Evolutionary conservation across 176 grass and related monocot genomes (phyloP).

Genomic region (Ananas comosus): DNA sequence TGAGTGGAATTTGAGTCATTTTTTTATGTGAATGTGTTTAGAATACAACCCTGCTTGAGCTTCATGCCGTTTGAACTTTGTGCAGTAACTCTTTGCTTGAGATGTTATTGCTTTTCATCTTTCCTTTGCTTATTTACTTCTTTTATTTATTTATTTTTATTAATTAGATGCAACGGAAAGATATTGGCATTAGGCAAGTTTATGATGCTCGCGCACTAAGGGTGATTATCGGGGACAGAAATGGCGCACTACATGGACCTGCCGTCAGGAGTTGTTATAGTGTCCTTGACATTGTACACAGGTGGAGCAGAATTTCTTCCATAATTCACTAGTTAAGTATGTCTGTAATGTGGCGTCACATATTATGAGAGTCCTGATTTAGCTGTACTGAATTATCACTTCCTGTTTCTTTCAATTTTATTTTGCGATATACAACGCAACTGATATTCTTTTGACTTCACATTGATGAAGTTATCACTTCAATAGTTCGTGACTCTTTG

Average conservation of each 20-base stretch:
- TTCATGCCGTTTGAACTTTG: background rate
- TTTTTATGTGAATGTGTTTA: no score
- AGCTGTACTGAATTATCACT: constrained; percentile 3
- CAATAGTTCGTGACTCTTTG: background rate
- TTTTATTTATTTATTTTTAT: constrained; percentile 15
- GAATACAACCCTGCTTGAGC: no score
- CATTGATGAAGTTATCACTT: background rate
- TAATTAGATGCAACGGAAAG: constrained; percentile 89
- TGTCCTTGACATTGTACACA: constrained; percentile 89
- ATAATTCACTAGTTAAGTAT: constrained; percentile 14
- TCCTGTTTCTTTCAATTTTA: constrained; percentile 9
- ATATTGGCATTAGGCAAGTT: constrained; percentile 69
- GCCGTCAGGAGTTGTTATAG: constrained; percentile 85
- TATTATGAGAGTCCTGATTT: constrained; percentile 8
- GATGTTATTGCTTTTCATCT: background rate
- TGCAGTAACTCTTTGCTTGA: background rate
- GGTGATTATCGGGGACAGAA: constrained; percentile 93
- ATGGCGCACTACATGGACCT: constrained; percentile 87
- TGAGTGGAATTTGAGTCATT: background rate
- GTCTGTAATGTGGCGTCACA: constrained; percentile 7
- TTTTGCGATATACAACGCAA: background rate
- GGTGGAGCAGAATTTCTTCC: constrained; percentile 25
- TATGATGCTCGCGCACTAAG: constrained; percentile 91
- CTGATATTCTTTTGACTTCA: background rate
- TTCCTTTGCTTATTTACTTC: constrained; percentile 15